Evolutionary conservation across 805 yeast species (phyloP).

Genomic region (Candida pseudoglaebosa): DNA sequence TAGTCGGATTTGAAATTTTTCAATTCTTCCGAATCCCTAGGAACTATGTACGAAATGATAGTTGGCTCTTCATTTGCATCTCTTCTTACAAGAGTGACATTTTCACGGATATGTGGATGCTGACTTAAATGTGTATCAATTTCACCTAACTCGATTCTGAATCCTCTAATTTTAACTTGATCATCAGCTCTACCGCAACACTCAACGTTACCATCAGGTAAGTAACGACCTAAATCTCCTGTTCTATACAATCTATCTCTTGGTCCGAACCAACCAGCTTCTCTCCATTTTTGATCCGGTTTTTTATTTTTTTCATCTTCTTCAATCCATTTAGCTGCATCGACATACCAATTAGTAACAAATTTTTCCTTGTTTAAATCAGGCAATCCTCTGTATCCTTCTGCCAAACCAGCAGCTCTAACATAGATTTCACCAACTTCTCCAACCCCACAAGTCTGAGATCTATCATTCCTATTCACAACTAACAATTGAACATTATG

Average conservation of each 20-base stretch:
- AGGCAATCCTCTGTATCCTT: conserved; percentile 90
- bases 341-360: conserved; percentile 86
- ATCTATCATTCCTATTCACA: conserved; percentile 83
- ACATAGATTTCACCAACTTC: conserved; percentile 99
- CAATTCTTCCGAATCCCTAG: conserved; percentile 49
- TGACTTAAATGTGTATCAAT: conserved; percentile 96
- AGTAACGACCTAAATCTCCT: conserved; percentile 94
- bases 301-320: conserved; percentile 45
- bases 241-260: conserved; percentile 95
- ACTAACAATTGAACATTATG: conserved; percentile 88
- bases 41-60: conserved; percentile 87
- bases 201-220: conserved; percentile 97
- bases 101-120: conserved; percentile 89
- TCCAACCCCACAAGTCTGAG: conserved; percentile 95
- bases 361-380: conserved; percentile 86
- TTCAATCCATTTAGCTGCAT: conserved; percentile 57
- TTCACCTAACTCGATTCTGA: conserved; percentile 97
- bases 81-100: conserved; percentile 85
- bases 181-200: conserved; percentile 99
- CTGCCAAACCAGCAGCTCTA: conserved; percentile 96
- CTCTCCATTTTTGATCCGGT: conserved; percentile 60
- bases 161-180: conserved; percentile 97
- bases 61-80: conserved; percentile 92
- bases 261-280: conserved; percentile 81
- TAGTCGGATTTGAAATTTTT: conserved; percentile 47